phyloP scores from a whole-genome alignment of 1,284 basidiomycete genomes.

The Pterulicium gracile region DNA sequence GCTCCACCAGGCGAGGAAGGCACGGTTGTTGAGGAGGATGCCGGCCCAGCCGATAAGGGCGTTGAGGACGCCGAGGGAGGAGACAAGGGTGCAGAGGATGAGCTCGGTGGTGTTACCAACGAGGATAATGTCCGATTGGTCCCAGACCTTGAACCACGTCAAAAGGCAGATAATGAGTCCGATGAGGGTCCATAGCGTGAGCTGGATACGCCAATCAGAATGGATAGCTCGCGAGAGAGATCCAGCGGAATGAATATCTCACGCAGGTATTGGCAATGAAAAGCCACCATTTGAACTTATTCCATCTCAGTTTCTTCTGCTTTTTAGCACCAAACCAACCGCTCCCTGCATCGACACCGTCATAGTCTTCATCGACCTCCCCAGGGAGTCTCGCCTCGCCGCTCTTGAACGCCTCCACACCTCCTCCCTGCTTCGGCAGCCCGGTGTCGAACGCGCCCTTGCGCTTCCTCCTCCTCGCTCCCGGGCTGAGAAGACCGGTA shows the following conservation, averaged over 20 bases:
- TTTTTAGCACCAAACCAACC: slow-evolving; percentile 23
- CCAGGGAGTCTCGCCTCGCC: slow-evolving; percentile 43
- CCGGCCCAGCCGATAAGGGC: slow-evolving; percentile 56
- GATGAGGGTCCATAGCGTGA: slow-evolving; percentile 40
- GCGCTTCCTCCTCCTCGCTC: slow-evolving; percentile 26
- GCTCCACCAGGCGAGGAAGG: slow-evolving; percentile 58
- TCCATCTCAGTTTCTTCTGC: slow-evolving; percentile 46
- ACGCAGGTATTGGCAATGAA: slow-evolving; percentile 45
- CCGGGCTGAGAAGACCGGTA: slow-evolving; percentile 24
- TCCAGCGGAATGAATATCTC: slow-evolving; percentile 16
- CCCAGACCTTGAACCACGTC: slow-evolving; percentile 58
- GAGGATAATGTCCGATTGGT: slow-evolving; percentile 46
- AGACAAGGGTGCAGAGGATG: slow-evolving; percentile 47
- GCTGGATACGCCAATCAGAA: too few species aligned
- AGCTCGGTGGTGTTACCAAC: slow-evolving; percentile 53
- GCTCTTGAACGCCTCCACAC: slow-evolving; percentile 47
- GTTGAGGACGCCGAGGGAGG: slow-evolving; percentile 39
- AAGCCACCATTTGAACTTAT: slow-evolving; percentile 59
- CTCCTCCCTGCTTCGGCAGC: slow-evolving; percentile 46
- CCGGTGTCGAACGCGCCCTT: slow-evolving; percentile 15
- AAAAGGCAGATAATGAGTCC: slow-evolving; percentile 46
- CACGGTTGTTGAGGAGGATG: slow-evolving; percentile 62
- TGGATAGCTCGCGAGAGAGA: slow-evolving; percentile 3
- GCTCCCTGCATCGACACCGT: slow-evolving; percentile 24
- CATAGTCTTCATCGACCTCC: slow-evolving; percentile 46